These are phyloP conservation scores for Cladobotryum mycophilum DNA, from an alignment of 2,329 filamentous ascomycete genomes.

Conservation along the genomic window DNA sequence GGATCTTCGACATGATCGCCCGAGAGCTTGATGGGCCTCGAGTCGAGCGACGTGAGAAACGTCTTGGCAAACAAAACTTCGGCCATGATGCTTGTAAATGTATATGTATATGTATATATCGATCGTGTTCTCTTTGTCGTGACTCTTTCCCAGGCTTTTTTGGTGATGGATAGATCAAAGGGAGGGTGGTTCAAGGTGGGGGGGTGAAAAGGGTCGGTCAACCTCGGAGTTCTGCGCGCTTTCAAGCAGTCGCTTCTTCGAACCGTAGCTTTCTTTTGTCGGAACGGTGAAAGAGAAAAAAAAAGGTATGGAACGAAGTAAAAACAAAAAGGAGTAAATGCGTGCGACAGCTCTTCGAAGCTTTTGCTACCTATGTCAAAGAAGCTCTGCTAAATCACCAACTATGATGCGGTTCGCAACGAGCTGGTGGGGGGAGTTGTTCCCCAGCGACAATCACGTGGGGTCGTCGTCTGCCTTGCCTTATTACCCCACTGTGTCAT, in stretches of 20 bases:
- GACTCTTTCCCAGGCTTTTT: too few species aligned
- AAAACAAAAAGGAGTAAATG: too few species aligned
- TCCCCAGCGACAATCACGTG: background rate
- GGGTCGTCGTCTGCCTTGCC: background rate
- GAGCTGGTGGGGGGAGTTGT: background rate
- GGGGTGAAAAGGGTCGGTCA: background rate
- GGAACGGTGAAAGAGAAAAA: too few species aligned
- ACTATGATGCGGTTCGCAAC: too few species aligned
- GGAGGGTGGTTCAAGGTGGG: background rate
- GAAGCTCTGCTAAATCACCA: background rate
- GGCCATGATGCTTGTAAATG: slow-evolving; percentile 50
- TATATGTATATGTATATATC: background rate
- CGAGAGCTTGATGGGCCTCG: slow-evolving; percentile 72
- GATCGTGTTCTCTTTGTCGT: background rate
- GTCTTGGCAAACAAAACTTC: slow-evolving; percentile 79
- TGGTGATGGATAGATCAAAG: background rate
- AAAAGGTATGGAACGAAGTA: too few species aligned
- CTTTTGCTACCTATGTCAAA: background rate
- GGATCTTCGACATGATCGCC: slow-evolving; percentile 87
- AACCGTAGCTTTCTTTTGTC: too few species aligned
- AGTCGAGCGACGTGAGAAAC: slow-evolving; percentile 75
- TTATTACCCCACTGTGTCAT: background rate
- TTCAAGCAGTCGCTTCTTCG: too few species aligned
- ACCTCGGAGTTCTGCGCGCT: background rate
- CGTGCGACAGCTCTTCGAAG: too few species aligned